A percentile compares a stretch with the other conserved stretches of the same genome.
These are phyloP conservation scores for Parastagonospora avenae DNA, from an alignment of 2,329 filamentous ascomycete genomes.

Conservation along the genomic window DNA sequence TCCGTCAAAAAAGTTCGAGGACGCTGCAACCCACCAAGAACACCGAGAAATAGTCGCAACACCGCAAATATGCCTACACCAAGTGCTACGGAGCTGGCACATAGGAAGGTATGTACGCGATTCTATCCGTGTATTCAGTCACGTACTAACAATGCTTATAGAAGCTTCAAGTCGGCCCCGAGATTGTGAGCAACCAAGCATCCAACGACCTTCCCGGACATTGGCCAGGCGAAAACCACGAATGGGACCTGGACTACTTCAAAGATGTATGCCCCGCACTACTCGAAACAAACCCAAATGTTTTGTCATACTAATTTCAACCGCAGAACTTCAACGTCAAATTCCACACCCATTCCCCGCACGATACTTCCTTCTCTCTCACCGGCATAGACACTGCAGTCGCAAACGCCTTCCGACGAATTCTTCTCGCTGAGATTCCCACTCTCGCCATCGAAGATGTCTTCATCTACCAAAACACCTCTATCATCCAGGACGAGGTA, in stretches of 20 bases:
- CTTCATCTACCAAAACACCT: slow-evolving; percentile 95
- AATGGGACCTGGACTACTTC: slow-evolving; percentile 78
- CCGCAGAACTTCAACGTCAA: slow-evolving; percentile 70
- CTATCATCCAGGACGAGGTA: slow-evolving; percentile 97
- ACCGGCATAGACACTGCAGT: slow-evolving; percentile 90
- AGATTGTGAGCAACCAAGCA: slow-evolving; percentile 87
- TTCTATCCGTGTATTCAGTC: background rate
- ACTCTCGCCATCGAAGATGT: slow-evolving; percentile 93
- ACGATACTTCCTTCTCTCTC: slow-evolving; percentile 86
- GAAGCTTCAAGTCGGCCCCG: slow-evolving; percentile 85
- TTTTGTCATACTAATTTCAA: background rate
- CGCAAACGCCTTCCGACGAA: slow-evolving; percentile 96
- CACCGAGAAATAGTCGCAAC: slow-evolving; percentile 10
- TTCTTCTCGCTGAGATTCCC: slow-evolving; percentile 91
- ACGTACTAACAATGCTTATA: slow-evolving; percentile 47
- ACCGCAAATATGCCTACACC: slow-evolving; percentile 50
- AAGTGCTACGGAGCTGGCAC: slow-evolving; percentile 60
- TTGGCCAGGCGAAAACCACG: slow-evolving; percentile 84
- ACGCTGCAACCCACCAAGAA: slow-evolving; percentile 24
- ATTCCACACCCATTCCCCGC: slow-evolving; percentile 81
- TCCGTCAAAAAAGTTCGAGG: slow-evolving; percentile 33
- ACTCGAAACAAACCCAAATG: background rate
- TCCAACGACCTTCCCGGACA: slow-evolving; percentile 93
- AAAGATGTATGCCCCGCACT: slow-evolving; percentile 52
- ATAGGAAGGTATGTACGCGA: slow-evolving; percentile 61